Base-by-base conservation (phyloP, 2,329 filamentous ascomycete genomes). In the Aspergillus pseudoterreus region DNA sequence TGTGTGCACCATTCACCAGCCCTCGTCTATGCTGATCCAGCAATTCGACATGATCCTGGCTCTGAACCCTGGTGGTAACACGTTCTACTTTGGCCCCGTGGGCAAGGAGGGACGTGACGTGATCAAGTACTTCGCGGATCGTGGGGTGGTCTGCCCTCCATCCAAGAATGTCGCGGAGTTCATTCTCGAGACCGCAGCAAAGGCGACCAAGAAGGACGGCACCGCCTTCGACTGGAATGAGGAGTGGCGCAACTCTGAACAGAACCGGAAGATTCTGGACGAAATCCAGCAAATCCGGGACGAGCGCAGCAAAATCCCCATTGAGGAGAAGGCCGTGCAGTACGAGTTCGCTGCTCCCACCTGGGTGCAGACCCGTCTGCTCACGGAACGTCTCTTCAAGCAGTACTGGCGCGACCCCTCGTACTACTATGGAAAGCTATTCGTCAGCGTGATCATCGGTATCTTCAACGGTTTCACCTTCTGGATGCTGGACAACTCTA, bases 401-500 rank as follows among this genome's bases (percentile, higher is more conserved):
- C 82, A 89, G 59, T 85, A 90, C 72, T 91, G 87, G 87, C 80
- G 88, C 12, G 84, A 89, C 55, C 85, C 87, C 0, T 84, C 82
- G 1, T 92, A 92, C 67, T 75, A 90, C 50, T 91, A 90, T 68
- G 84, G 85, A 53, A 90, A 90, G 65, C 73, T 92, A 22, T 91
- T 90, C 69, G 80, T 85, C 32, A 78, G 83, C 4, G 81, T 89
- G 52, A 79, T 90, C 54, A 77, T 88, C 42, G 87, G 85, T 14
- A 83, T 90, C 66, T 89, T 91, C 77, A 90, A 89, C 71, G 86
- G 86, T 19, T 90, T 90, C 71, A 90, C 87, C 4, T 91, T 90
- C 73, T 90, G 80, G 76, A 75, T 85, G 59, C 78, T 90, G 3
- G 85, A 84, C 2, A 76, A 84, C 66, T 79, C 77, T 0, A 75